A percentile compares a stretch with the other conserved stretches of the same genome.
Conservation (phyloP, 192 early-diverging fungal species). For the Kappamyces sp. region DNA sequence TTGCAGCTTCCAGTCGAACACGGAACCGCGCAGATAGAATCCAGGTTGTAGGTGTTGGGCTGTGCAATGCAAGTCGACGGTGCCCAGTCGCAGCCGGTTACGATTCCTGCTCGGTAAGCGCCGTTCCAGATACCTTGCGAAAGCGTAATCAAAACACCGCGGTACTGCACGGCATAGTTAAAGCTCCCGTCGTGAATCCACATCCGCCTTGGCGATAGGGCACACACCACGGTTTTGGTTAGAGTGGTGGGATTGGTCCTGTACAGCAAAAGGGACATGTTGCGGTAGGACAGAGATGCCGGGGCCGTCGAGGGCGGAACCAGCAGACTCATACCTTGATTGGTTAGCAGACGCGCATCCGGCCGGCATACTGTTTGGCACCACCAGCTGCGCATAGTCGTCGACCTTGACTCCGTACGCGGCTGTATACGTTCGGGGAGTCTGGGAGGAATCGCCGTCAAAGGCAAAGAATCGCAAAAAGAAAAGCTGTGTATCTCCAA, state of each 20-base stretch:
- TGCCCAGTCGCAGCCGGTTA: conserved; percentile 18
- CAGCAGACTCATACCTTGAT: conserved; percentile 7
- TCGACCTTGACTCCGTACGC: conserved; percentile 6
- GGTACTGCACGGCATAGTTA: conserved; percentile 6
- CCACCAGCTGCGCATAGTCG: conserved; percentile 10
- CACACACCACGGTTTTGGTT: conserved; percentile 9
- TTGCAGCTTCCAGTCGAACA: conserved; percentile 1
- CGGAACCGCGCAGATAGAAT: conserved; percentile 10
- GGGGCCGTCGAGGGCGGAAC: background rate
- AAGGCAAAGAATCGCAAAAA: conserved; percentile 11
- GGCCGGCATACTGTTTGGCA: conserved; percentile 5
- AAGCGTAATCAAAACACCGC: conserved; percentile 10
- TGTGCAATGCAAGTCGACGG: conserved; percentile 2
- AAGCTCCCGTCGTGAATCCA: conserved; percentile 8
- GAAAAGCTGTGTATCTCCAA: background rate
- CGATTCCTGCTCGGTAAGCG: background rate
- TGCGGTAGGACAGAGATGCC: conserved; percentile 9
- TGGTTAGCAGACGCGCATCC: background rate
- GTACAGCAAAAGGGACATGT: conserved; percentile 13
- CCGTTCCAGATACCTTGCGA: background rate
- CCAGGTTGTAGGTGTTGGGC: conserved; percentile 5
- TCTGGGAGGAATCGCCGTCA: background rate
- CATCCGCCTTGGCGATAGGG: conserved; percentile 2
- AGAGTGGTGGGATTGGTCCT: background rate
- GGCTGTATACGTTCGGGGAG: conserved; percentile 7